These are phyloP conservation scores for Cyclocybe aegerita DNA, from an alignment of 768 basidiomycete genomes.

Conservation along the genomic window DNA sequence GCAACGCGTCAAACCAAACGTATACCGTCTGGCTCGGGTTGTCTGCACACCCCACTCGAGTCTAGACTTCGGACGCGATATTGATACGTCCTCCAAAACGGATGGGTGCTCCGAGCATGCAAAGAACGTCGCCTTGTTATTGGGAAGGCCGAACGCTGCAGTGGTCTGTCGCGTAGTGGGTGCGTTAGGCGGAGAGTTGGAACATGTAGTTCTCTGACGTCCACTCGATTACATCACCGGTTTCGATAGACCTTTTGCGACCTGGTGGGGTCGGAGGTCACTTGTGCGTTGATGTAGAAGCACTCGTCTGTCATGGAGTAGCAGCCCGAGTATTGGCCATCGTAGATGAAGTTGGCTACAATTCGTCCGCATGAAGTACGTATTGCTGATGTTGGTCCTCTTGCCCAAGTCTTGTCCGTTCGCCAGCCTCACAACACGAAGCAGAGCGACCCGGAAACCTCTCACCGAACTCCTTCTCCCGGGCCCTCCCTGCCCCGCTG, in stretches of 20 bases:
- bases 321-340: constrained; percentile 83
- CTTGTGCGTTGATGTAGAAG: constrained; percentile 72
- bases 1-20: constrained; percentile 92
- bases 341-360: constrained; percentile 75
- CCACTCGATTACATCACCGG: constrained; percentile 79
- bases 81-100: constrained; percentile 76
- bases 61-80: constrained; percentile 76
- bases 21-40: constrained; percentile 85
- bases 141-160: constrained; percentile 55
- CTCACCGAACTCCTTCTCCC: constrained; percentile 67
- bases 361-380: constrained; percentile 80
- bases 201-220: constrained; percentile 91
- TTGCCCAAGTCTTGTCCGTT: constrained; percentile 55
- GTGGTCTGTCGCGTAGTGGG: constrained; percentile 43
- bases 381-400: constrained; percentile 62
- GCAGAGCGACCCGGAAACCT: constrained; percentile 31
- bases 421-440: background rate
- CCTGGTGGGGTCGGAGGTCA: constrained; percentile 27
- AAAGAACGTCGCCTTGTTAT: constrained; percentile 53
- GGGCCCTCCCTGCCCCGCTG: constrained; percentile 36
- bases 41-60: constrained; percentile 80
- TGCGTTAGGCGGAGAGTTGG: constrained; percentile 65
- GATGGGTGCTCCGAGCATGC: constrained; percentile 35
- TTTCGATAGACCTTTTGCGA: constrained; percentile 54
- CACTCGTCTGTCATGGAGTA: constrained; percentile 92